Evolutionary conservation across 108 stramenopile species (phyloP).

Genomic region (Cyclotella choctawhatcheeana): DNA sequence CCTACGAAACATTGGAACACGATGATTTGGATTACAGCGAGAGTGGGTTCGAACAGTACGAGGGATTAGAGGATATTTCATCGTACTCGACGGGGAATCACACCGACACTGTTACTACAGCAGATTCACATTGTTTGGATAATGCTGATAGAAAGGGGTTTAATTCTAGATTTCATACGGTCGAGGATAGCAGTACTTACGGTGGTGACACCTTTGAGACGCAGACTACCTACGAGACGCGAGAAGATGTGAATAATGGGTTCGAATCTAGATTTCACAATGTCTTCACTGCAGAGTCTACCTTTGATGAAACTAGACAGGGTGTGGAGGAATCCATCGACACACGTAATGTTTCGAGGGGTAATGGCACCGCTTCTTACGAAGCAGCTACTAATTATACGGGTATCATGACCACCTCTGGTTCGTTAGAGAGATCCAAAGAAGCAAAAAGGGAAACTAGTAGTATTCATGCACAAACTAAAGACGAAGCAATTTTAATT

Average conservation of each 20-base stretch:
- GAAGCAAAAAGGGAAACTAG: no score
- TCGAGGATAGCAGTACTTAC: background rate
- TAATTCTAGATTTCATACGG: background rate
- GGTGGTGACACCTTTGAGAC: conserved; percentile 3
- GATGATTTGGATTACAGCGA: no score
- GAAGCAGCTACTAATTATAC: background rate
- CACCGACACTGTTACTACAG: background rate
- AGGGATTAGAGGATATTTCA: background rate
- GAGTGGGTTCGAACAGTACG: background rate
- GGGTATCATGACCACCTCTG: background rate
- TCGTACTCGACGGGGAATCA: conserved; percentile 11
- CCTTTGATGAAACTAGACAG: no score
- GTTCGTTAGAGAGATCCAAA: background rate
- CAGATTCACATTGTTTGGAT: no score
- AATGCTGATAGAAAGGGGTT: no score
- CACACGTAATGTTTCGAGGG: no score
- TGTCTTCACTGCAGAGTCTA: no score
- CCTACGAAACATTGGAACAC: conserved; percentile 7
- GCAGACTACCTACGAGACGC: background rate
- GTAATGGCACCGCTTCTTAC: background rate
- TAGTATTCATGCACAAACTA: no score
- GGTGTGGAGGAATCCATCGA: no score
- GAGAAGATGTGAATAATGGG: no score
- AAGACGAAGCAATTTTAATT: no score
- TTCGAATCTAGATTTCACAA: no score